Evolutionary conservation across 306 rosid genomes (phyloP).

Genomic region (Parietaria judaica): DNA sequence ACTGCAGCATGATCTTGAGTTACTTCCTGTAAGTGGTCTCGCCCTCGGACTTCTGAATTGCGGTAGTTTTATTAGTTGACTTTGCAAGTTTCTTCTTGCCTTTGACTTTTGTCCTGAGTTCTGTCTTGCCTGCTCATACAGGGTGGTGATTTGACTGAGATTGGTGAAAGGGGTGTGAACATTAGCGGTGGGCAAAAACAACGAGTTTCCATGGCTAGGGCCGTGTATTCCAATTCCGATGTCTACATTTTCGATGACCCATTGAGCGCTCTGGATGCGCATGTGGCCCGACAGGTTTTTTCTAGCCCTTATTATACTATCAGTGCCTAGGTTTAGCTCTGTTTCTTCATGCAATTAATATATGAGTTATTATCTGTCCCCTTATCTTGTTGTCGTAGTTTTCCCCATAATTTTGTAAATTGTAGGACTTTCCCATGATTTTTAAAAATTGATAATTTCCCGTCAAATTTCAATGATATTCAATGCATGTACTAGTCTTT

Average conservation of each 20-base stretch:
- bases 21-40: slow-evolving; percentile 32
- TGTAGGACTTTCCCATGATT: too few species aligned
- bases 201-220: slow-evolving; percentile 80
- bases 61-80: neutral
- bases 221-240: slow-evolving; percentile 67
- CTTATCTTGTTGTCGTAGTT: too few species aligned
- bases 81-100: neutral
- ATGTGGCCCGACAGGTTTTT: slow-evolving; percentile 66
- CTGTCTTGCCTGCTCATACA: slow-evolving; percentile 20
- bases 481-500: too few species aligned
- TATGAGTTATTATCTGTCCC: too few species aligned
- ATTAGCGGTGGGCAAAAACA: slow-evolving; percentile 90
- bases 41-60: slow-evolving; percentile 8
- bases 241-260: slow-evolving; percentile 76
- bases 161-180: slow-evolving; percentile 86
- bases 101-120: neutral
- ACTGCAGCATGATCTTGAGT: slow-evolving; percentile 36
- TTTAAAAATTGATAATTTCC: too few species aligned
- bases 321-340: neutral
- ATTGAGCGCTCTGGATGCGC: slow-evolving; percentile 78
- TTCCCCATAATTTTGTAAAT: too few species aligned
- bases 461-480: too few species aligned
- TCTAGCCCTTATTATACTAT: neutral
- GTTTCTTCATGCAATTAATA: neutral
- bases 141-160: slow-evolving; percentile 80